phyloP scores from a whole-genome alignment of 768 basidiomycete species.

The Calocybe cyanea region DNA sequence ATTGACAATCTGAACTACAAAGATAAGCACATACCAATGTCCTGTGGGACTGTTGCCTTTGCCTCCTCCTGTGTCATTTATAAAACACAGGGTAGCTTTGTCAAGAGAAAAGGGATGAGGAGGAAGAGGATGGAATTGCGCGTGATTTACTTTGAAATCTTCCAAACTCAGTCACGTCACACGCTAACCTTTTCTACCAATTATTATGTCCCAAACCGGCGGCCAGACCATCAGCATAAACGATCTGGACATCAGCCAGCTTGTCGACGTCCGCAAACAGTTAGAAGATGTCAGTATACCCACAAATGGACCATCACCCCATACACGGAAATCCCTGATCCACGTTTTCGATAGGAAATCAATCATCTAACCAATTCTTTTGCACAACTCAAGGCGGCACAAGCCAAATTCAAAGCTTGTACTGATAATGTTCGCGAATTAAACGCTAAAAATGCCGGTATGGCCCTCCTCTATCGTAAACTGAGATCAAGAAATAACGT shows the following conservation, averaged over 20 bases:
- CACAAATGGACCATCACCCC: not conserved
- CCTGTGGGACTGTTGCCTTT: constrained; percentile 35
- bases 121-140: not conserved
- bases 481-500: not conserved
- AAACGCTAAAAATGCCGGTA: constrained; percentile 64
- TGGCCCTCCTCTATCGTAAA: constrained; percentile 8
- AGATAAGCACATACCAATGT: constrained; percentile 40
- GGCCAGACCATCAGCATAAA: constrained; percentile 72
- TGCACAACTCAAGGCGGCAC: constrained; percentile 88
- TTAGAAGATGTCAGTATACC: constrained; percentile 74
- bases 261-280: constrained; percentile 86
- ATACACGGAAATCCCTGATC: constrained; percentile 2
- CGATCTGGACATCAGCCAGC: constrained; percentile 83
- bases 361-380: constrained; percentile 90
- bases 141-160: not conserved
- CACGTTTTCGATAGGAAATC: constrained; percentile 62
- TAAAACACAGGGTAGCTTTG: too few species aligned
- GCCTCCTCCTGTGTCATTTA: not conserved
- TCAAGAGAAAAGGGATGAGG: too few species aligned
- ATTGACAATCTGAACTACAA: not conserved
- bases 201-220: constrained; percentile 39
- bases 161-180: constrained; percentile 8
- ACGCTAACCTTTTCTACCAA: constrained; percentile 7
- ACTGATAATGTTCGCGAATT: constrained; percentile 77
- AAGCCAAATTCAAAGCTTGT: constrained; percentile 87